phyloP scores from a whole-genome alignment of 805 yeast species.

The Ogataea corticis region DNA sequence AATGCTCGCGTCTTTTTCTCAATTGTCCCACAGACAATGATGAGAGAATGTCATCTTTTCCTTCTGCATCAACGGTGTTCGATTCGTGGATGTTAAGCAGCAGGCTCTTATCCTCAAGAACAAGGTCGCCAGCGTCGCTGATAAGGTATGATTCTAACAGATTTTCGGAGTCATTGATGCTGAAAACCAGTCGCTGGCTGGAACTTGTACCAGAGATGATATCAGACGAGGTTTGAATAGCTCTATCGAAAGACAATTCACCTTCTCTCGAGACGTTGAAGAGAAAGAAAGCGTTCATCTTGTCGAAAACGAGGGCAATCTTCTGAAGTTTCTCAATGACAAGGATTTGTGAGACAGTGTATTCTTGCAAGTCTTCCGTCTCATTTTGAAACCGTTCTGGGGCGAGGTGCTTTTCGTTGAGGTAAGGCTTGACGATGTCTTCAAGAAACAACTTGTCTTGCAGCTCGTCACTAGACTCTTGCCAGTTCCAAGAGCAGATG shows the following conservation, averaged over 20 bases:
- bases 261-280: slow-evolving; percentile 36
- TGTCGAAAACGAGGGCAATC: slow-evolving; percentile 49
- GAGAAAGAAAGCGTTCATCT: slow-evolving; percentile 43
- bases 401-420: slow-evolving; percentile 60
- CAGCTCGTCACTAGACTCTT: slow-evolving; percentile 37
- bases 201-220: slow-evolving; percentile 30
- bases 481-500: slow-evolving; percentile 81
- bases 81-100: slow-evolving; percentile 34
- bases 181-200: slow-evolving; percentile 25
- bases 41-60: slow-evolving; percentile 46
- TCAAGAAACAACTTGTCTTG: slow-evolving; percentile 38
- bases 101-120: slow-evolving; percentile 21
- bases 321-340: slow-evolving; percentile 32
- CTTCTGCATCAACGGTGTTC: slow-evolving; percentile 37
- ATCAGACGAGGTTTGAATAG: slow-evolving; percentile 30
- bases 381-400: slow-evolving; percentile 66
- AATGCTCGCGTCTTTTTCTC: slow-evolving; percentile 68
- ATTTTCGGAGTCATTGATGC: slow-evolving; percentile 26
- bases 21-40: slow-evolving; percentile 52
- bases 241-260: slow-evolving; percentile 33
- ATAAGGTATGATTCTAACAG: slow-evolving; percentile 26
- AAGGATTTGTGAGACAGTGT: slow-evolving; percentile 43
- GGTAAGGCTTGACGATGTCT: slow-evolving; percentile 44
- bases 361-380: slow-evolving; percentile 46
- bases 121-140: slow-evolving; percentile 26